These are phyloP conservation scores for Pichia kluyveri DNA, from an alignment of 805 yeast species.

Conservation along the genomic window DNA sequence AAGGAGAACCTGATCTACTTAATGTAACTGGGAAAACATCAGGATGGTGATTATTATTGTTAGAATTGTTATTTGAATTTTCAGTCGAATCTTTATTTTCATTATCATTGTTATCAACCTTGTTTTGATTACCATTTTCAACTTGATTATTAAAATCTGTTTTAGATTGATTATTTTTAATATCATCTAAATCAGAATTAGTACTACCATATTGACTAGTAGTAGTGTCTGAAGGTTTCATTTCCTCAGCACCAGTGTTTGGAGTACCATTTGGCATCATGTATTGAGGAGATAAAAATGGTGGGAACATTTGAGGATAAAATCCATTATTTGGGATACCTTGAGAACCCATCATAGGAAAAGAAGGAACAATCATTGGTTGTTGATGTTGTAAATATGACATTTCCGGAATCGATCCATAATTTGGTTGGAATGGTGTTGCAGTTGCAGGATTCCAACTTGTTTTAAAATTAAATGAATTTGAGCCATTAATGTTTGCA, in stretches of 20 bases:
- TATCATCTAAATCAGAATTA: conserved; percentile 1
- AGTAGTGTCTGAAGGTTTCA: conserved; percentile 6
- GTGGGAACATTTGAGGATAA: conserved; percentile 25
- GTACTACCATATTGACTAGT: conserved; percentile 5
- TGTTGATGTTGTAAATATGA: conserved; percentile 9
- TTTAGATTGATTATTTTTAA: too few species aligned
- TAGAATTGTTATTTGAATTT: neutral
- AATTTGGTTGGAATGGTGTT: conserved; percentile 44
- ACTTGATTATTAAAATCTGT: neutral
- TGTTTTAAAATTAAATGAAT: conserved; percentile 17
- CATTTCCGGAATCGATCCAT: conserved; percentile 7
- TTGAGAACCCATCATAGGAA: conserved; percentile 22
- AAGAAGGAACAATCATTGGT: conserved; percentile 15
- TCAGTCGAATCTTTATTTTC: neutral
- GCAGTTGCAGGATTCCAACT: conserved; percentile 67
- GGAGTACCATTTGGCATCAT: conserved; percentile 12
- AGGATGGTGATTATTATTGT: neutral
- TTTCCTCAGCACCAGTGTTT: neutral
- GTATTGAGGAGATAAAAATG: conserved; percentile 17
- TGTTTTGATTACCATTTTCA: neutral
- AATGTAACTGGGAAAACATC: conserved; percentile 18
- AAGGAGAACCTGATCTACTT: conserved; percentile 26
- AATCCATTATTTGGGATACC: conserved; percentile 28
- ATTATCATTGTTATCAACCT: neutral
- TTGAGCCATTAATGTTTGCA: neutral